A percentile compares a stretch with the other conserved stretches of the same genome.
Conservation (phyloP, 129 eudicot genomes). For the Deinandra increscens region DNA sequence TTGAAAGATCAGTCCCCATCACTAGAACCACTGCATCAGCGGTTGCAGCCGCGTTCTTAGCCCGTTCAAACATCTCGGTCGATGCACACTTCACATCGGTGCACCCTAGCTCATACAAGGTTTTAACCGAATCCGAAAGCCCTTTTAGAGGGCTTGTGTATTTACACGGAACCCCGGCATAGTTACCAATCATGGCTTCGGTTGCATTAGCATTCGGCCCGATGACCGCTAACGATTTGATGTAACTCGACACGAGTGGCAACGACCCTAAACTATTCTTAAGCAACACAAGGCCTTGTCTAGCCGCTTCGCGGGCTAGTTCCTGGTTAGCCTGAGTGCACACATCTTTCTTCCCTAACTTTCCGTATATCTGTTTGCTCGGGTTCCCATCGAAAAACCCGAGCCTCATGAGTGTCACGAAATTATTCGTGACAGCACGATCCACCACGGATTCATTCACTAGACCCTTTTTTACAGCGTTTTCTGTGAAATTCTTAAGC, state of each 20-base stretch:
- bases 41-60: constrained; percentile 9
- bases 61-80: constrained; percentile 11
- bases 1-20: constrained; percentile 26
- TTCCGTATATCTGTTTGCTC: constrained; percentile 32
- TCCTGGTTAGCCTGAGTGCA: constrained; percentile 34
- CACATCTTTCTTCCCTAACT: constrained; percentile 39
- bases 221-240: constrained; percentile 38
- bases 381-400: constrained; percentile 50
- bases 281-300: constrained; percentile 52
- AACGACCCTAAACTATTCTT: constrained; percentile 27
- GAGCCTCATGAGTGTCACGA: constrained; percentile 47
- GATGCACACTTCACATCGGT: constrained; percentile 24
- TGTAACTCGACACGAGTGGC: not conserved
- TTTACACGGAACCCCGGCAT: constrained; percentile 38
- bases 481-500: constrained; percentile 37
- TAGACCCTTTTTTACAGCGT: constrained; percentile 36
- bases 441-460: constrained; percentile 40
- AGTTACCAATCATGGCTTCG: constrained; percentile 44
- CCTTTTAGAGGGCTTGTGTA: constrained; percentile 30
- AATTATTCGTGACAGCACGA: constrained; percentile 39
- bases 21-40: constrained; percentile 35
- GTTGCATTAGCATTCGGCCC: constrained; percentile 61
- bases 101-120: constrained; percentile 23
- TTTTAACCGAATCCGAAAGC: constrained; percentile 14
- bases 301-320: constrained; percentile 47